These are phyloP conservation scores for Tilletia caries DNA, from an alignment of 1,284 basidiomycete species.

Conservation along the genomic window DNA sequence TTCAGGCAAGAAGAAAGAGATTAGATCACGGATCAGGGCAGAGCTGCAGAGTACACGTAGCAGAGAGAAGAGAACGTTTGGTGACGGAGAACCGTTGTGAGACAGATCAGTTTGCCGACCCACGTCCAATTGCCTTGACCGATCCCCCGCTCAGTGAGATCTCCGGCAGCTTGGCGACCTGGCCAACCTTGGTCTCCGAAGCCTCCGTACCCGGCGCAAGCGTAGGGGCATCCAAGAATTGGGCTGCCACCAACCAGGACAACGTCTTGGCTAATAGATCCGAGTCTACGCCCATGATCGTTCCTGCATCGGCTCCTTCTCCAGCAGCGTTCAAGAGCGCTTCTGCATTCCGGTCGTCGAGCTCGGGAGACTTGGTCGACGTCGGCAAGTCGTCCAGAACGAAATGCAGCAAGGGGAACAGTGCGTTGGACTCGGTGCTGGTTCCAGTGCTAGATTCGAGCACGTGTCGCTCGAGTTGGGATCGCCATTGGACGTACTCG, in stretches of 20 bases:
- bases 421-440: constrained; percentile 73
- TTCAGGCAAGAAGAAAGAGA: too few species aligned
- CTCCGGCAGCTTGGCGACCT: constrained; percentile 37
- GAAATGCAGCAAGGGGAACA: constrained; percentile 90
- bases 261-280: constrained; percentile 80
- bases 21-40: too few species aligned
- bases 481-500: constrained; percentile 90
- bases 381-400: constrained; percentile 96
- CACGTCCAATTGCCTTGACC: constrained; percentile 49
- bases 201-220: constrained; percentile 17
- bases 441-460: constrained; percentile 56
- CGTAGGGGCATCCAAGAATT: constrained; percentile 66
- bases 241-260: constrained; percentile 86
- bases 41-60: too few species aligned
- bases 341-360: constrained; percentile 80
- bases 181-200: constrained; percentile 1
- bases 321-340: constrained; percentile 24
- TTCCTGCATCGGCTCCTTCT: constrained; percentile 14
- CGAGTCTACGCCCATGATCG: constrained; percentile 69
- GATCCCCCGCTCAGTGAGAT: constrained; percentile 28
- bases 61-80: too few species aligned
- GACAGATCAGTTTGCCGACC: constrained; percentile 39
- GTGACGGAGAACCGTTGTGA: too few species aligned
- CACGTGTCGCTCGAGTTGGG: constrained; percentile 88
- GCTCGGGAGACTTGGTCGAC: constrained; percentile 86